These are phyloP conservation scores for Wickerhamomyces rabaulensis DNA, from an alignment of 805 yeast species.

Conservation along the genomic window DNA sequence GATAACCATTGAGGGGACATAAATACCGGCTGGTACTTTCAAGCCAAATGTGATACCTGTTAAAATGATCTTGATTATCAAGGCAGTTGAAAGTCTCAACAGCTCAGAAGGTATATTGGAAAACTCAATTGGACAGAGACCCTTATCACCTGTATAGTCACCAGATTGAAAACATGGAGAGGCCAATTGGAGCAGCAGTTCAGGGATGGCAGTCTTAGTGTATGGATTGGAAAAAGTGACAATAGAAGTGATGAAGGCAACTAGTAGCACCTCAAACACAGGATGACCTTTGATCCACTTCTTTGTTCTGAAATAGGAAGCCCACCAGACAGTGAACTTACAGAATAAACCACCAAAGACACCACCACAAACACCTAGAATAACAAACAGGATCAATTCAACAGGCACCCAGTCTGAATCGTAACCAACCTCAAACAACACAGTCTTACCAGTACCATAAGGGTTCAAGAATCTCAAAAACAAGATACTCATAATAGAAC, in stretches of 20 bases:
- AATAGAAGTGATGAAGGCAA: slow-evolving; percentile 41
- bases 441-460: slow-evolving; percentile 56
- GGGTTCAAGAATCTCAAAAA: slow-evolving; percentile 50
- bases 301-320: slow-evolving; percentile 30
- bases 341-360: slow-evolving; percentile 47
- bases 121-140: slow-evolving; percentile 24
- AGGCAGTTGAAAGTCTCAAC: slow-evolving; percentile 32
- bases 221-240: slow-evolving; percentile 44
- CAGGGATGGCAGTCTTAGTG: slow-evolving; percentile 44
- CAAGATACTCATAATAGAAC: slow-evolving; percentile 49
- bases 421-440: slow-evolving; percentile 46
- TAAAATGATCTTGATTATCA: slow-evolving; percentile 37
- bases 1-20: slow-evolving; percentile 59
- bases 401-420: slow-evolving; percentile 46
- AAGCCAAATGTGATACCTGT: slow-evolving; percentile 53
- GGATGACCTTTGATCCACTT: slow-evolving; percentile 34
- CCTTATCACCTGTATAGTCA: slow-evolving; percentile 13
- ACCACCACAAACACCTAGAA: slow-evolving; percentile 50
- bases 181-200: slow-evolving; percentile 43
- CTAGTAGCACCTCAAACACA: slow-evolving; percentile 37
- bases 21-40: slow-evolving; percentile 55
- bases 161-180: slow-evolving; percentile 35
- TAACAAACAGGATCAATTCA: slow-evolving; percentile 40
- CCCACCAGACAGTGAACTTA: slow-evolving; percentile 38
- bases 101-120: slow-evolving; percentile 29